A percentile compares a stretch with the other conserved stretches of the same genome.
Conservation (phyloP, 2,329 filamentous ascomycete genomes). For the Emydomyces testavorans region DNA sequence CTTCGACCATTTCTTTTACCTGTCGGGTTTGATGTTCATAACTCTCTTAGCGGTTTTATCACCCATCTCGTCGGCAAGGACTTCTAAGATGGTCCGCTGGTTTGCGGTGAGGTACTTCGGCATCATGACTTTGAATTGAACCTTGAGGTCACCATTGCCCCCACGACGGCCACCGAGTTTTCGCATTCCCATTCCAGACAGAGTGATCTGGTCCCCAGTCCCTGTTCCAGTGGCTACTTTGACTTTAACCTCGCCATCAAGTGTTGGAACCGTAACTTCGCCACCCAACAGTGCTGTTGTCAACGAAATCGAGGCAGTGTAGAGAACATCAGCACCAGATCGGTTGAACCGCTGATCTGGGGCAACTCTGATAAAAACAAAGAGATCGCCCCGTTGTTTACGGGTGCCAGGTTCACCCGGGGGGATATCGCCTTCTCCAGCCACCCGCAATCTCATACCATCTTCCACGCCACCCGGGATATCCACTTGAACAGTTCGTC, state of each 20-base stretch:
- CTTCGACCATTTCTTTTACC: conserved; percentile 31
- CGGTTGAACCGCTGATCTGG: conserved; percentile 82
- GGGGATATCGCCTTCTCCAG: conserved; percentile 77
- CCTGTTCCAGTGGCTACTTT: conserved; percentile 84
- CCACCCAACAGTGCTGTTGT: conserved; percentile 89
- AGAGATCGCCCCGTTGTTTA: conserved; percentile 73
- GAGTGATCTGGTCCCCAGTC: conserved; percentile 81
- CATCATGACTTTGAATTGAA: conserved; percentile 92
- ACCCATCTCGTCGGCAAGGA: conserved; percentile 90
- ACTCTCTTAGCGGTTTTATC: conserved; percentile 85
- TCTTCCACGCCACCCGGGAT: conserved; percentile 95
- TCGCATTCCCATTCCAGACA: conserved; percentile 89
- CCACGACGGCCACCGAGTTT: conserved; percentile 58
- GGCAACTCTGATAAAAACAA: conserved; percentile 81
- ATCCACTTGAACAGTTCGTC: conserved; percentile 73
- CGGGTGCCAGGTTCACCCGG: conserved; percentile 51
- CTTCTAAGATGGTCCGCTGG: conserved; percentile 84
- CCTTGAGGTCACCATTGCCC: conserved; percentile 62
- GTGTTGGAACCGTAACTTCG: conserved; percentile 76
- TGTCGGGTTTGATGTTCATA: conserved; percentile 61
- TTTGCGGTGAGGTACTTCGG: conserved; percentile 87
- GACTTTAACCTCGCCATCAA: conserved; percentile 82
- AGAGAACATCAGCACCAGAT: conserved; percentile 76
- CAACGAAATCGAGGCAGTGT: conserved; percentile 81
- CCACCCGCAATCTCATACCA: conserved; percentile 79